Base-by-base conservation (phyloP, 805 yeast genomes). In the Saturnispora mendoncae region DNA sequence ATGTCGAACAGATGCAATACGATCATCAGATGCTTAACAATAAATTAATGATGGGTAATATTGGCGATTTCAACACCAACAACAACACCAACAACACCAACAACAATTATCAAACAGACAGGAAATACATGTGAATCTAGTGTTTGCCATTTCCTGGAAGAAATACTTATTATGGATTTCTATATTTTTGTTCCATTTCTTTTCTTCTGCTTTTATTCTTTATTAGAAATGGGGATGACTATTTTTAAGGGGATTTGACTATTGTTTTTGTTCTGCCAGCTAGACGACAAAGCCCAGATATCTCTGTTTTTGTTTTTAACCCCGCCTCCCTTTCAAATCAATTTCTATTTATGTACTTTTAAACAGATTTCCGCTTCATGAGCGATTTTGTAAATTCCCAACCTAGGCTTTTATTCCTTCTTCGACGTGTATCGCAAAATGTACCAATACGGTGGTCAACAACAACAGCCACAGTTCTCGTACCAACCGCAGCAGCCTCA, bases 21-120 rank as follows among this genome's bases (percentile, higher is more conserved):
- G 50, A 47, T 12, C 45, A 48, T 32, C 42, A 42, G 21, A 51
- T 57, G 14, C 48, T 63, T n/a, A 52, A 68, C 9, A 71, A 69
- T 46, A 78, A 76, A 54, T 52, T 74, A 21, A 55, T 80, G 33
- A 53, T 80, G 46, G 85, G 84, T 13, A 80, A 84, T 17, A 65
- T 78, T 65, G 79, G 82, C 19, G 67, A 78, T 10, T 23, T 23
- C 26, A 23, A 23, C n/a, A n/a, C n/a, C n/a, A n/a, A n/a, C n/a
- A n/a, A n/a, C n/a, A n/a, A n/a, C n/a, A n/a, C n/a, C n/a, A n/a
- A n/a, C n/a, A n/a, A n/a, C n/a, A n/a, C n/a, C n/a, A n/a, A n/a
- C 26, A 10, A 10, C 26, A 23, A 23, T 23, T 23, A 23, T 10
- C 26, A 23, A 23, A 6, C 6, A 23, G 26, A 23, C 9, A 23